Conservation (phyloP, 2,329 filamentous ascomycete species). For the Fusarium sarcochroum region DNA sequence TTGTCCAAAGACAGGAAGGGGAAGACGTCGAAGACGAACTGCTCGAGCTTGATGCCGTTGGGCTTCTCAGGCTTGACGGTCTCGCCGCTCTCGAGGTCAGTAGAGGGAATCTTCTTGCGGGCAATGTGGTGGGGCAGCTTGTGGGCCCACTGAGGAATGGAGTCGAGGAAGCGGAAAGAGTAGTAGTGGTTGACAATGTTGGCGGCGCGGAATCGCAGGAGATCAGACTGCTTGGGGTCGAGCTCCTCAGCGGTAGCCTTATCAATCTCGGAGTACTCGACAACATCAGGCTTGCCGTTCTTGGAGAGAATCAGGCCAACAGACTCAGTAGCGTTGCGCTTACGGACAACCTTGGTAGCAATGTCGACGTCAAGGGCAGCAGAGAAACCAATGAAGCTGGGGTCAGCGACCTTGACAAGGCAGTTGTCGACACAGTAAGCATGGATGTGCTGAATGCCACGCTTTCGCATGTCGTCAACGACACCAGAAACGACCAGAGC, state of each 20-base stretch:
- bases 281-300: slow-evolving; percentile 96
- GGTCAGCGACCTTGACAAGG: slow-evolving; percentile 98
- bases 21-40: slow-evolving; percentile 99
- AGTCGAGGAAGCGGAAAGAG: slow-evolving; percentile 91
- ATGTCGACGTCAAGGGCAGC: slow-evolving; percentile 92
- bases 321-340: slow-evolving; percentile 95
- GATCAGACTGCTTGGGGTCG: slow-evolving; percentile 82
- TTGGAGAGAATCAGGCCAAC: slow-evolving; percentile 95
- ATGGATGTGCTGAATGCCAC: slow-evolving; percentile 94
- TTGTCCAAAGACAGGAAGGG: slow-evolving; percentile 86
- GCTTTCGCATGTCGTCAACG: slow-evolving; percentile 87
- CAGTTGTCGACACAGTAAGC: slow-evolving; percentile 99
- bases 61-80: slow-evolving; percentile 92
- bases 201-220: slow-evolving; percentile 96
- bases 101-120: slow-evolving; percentile 96
- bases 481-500: slow-evolving; percentile 86
- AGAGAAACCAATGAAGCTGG: slow-evolving; percentile 93
- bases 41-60: slow-evolving; percentile 98
- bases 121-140: slow-evolving; percentile 95
- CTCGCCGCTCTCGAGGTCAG: slow-evolving; percentile 82
- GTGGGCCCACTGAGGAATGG: slow-evolving; percentile 87
- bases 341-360: slow-evolving; percentile 98
- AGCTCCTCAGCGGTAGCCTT: slow-evolving; percentile 87
- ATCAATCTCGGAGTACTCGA: slow-evolving; percentile 99
- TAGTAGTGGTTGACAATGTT: slow-evolving; percentile 99